Percentiles rank a stretch among this genome's conserved stretches.
Evolutionary conservation across 2,329 filamentous ascomycete species (phyloP).

Genomic region (Colletotrichum magnum): DNA sequence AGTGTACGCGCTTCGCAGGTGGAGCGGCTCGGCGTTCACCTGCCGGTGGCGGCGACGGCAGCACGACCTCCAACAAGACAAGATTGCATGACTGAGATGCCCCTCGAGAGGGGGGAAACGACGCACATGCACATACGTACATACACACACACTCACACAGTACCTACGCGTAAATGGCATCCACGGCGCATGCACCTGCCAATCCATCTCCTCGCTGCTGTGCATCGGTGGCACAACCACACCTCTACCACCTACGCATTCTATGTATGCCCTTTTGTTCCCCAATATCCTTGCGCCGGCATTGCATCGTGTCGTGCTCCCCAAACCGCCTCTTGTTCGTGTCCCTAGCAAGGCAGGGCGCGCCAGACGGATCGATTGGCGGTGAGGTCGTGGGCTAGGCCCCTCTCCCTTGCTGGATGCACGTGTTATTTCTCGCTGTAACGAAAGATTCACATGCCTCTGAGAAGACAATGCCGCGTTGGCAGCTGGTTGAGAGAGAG

Average conservation of each 20-base stretch:
- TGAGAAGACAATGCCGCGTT: background rate
- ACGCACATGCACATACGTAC: background rate
- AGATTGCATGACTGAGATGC: conserved; percentile 12
- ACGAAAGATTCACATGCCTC: conserved; percentile 20
- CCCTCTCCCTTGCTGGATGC: background rate
- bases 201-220: background rate
- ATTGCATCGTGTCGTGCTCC: conserved; percentile 13
- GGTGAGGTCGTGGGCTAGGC: conserved; percentile 18
- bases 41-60: conserved; percentile 24
- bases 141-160: background rate
- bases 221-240: background rate
- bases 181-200: conserved; percentile 25
- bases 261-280: background rate
- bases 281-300: background rate
- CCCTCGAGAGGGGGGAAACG: background rate
- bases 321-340: background rate
- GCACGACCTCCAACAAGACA: conserved; percentile 13
- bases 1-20: background rate
- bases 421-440: conserved; percentile 3
- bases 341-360: background rate
- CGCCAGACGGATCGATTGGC: conserved; percentile 24
- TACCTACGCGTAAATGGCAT: background rate
- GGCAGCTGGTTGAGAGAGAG: background rate
- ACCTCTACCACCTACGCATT: background rate
- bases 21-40: background rate